Evolutionary conservation across 2,329 filamentous ascomycete genomes (phyloP), one percentile per base, ranked within the genome.

Genomic region (Cytospora chrysosperma): DNA sequence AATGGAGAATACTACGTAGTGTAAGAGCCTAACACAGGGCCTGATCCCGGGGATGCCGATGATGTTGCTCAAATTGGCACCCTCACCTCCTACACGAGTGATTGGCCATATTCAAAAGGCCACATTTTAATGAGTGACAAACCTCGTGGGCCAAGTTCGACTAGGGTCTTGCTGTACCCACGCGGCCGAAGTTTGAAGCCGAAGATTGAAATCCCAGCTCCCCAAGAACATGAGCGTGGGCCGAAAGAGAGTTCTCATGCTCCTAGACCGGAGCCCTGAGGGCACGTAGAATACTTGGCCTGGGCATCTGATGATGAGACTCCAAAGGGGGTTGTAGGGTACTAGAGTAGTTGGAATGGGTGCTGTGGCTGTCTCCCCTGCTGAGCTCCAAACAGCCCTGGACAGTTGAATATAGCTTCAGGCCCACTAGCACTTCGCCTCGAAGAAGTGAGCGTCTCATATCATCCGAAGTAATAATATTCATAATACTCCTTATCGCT

Each of bases 191-290:
- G 57, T 27, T 24, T 51, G n/a, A n/a, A n/a, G n/a, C n/a, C n/a
- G n/a, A n/a, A n/a, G n/a, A n/a, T n/a, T n/a, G 30, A 40, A 19
- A 40, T 53, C 15, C 49, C 57, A 53, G 47, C 47, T 24, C 30
- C 57, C 57, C 57, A 53, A 52, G 57, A 50, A 40, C 24, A 28
- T 28, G 49, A 53, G 34, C 32, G 30, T 53, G 57, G 57, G 37
- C 58, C 49, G 37, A 52, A 21, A 7, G 26, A 32, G 19, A 53
- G 57, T n/a, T 27, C 27, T 34, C n/a, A 49, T 47, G 27, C 58
- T 61, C 58, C 58, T 61, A 61, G 50, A 59, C 56, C 56, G 56
- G 58, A 61, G 58, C 58, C 30, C 21, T 19, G 28, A 61, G 34
- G 27, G 27, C 27, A 30, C n/a, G n/a, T 37, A 24, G 27, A 26